Evolutionary conservation across 805 yeast genomes (phyloP).

Genomic region (Vanderwaltozyma verrucispora): DNA sequence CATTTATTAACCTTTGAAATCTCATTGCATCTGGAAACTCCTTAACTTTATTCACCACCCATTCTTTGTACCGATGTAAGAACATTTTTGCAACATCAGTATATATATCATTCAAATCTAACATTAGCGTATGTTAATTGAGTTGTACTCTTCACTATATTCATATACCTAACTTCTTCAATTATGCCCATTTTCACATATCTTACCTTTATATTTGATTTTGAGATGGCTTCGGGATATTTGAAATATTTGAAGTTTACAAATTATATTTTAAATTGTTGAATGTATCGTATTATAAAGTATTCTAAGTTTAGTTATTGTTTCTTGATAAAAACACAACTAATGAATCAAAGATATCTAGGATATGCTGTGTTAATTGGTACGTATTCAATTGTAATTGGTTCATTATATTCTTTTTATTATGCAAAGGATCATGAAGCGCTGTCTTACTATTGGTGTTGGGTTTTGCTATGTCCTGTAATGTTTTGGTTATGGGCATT

Average conservation of each 20-base stretch:
- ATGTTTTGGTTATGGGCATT: slow-evolving; percentile 27
- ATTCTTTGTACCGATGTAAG: slow-evolving; percentile 13
- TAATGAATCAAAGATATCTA: slow-evolving; percentile 13
- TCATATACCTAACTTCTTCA: no score
- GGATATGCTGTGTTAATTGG: slow-evolving; percentile 10
- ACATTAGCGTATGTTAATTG: background rate
- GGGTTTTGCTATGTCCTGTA: slow-evolving; percentile 20
- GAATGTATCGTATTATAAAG: no score
- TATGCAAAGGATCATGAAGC: slow-evolving; percentile 6
- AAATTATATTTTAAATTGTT: no score
- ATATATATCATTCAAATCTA: background rate
- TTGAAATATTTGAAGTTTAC: no score
- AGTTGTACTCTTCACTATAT: background rate
- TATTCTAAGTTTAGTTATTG: no score
- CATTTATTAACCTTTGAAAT: slow-evolving; percentile 11
- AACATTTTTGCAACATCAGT: slow-evolving; percentile 14
- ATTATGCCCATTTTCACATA: no score
- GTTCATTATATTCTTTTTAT: slow-evolving; percentile 8
- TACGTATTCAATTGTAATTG: slow-evolving; percentile 11
- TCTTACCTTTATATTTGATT: no score
- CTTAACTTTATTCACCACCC: slow-evolving; percentile 12
- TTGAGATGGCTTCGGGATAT: no score
- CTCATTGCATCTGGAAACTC: slow-evolving; percentile 5
- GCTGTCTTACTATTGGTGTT: slow-evolving; percentile 21
- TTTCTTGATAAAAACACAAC: no score